A percentile compares a stretch with the other conserved stretches of the same genome.
Conservation (phyloP, 495 filamentous ascomycete genomes). For the Neurospora sp. region DNA sequence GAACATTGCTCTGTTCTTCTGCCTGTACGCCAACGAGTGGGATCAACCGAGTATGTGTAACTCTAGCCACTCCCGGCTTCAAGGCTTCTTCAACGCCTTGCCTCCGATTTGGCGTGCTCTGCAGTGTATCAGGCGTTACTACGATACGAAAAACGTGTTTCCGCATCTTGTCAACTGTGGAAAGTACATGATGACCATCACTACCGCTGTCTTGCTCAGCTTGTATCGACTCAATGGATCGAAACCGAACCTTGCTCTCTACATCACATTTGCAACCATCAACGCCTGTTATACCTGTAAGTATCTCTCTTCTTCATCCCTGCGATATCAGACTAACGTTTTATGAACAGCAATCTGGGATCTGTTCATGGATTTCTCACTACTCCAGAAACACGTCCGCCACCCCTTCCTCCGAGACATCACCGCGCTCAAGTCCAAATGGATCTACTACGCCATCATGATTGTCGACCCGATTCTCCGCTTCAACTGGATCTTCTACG, state of each 20-base stretch:
- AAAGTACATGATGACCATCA: conserved; percentile 81
- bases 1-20: conserved; percentile 93
- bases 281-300: conserved; percentile 74
- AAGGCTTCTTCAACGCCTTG: conserved; percentile 79
- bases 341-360: conserved; percentile 67
- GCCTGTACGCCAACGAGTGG: conserved; percentile 76
- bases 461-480: conserved; percentile 76
- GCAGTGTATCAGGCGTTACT: conserved; percentile 85
- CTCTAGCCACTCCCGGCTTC: conserved; percentile 67
- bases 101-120: conserved; percentile 82
- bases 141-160: conserved; percentile 76
- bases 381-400: conserved; percentile 63
- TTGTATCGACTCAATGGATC: conserved; percentile 67
- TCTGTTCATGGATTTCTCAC: conserved; percentile 89
- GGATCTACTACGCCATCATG: conserved; percentile 82
- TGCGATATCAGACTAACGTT: neutral
- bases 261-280: conserved; percentile 67
- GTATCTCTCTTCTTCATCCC: conserved; percentile 11
- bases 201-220: conserved; percentile 65
- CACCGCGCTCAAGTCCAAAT: conserved; percentile 64
- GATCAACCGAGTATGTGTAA: conserved; percentile 64
- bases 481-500: conserved; percentile 93
- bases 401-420: conserved; percentile 66
- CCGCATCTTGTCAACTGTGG: conserved; percentile 88
- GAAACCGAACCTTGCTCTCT: conserved; percentile 46